These are phyloP conservation scores for Aureobasidium leucospermi DNA, from an alignment of 2,329 filamentous ascomycete species.

Conservation along the genomic window DNA sequence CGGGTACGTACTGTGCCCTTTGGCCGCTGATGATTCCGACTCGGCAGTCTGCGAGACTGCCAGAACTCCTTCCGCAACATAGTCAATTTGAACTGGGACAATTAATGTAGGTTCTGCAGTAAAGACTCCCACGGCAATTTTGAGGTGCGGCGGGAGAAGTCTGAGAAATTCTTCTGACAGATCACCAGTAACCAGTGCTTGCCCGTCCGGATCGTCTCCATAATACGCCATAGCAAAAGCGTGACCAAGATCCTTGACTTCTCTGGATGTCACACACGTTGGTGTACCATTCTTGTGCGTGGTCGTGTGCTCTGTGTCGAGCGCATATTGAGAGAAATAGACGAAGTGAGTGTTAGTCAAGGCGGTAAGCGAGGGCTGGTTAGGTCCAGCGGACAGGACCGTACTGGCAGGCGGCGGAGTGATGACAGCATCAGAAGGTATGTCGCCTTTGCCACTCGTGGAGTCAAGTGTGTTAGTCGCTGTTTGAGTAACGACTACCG, in stretches of 20 bases:
- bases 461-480: constrained; percentile 22
- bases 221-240: constrained; percentile 32
- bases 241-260: constrained; percentile 28
- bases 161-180: not conserved
- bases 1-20: not conserved
- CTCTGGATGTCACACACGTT: constrained; percentile 27
- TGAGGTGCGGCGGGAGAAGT: constrained; percentile 18
- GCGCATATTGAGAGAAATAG: constrained; percentile 37
- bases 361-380: constrained; percentile 8
- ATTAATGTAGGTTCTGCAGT: constrained; percentile 36
- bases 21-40: not conserved
- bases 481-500: constrained; percentile 25
- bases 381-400: constrained; percentile 4
- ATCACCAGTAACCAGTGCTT: constrained; percentile 23
- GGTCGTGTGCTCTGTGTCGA: constrained; percentile 28
- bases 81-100: constrained; percentile 34
- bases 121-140: constrained; percentile 28
- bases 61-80: constrained; percentile 22
- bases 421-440: constrained; percentile 23
- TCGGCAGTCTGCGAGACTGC: constrained; percentile 9
- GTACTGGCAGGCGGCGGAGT: constrained; percentile 23
- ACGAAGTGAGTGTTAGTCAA: constrained; percentile 33
- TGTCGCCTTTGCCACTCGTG: constrained; percentile 22
- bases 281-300: constrained; percentile 23
- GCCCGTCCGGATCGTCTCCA: constrained; percentile 25